phyloP scores from a whole-genome alignment of 208 protist genomes.

The Balamuthia mandrillaris region DNA sequence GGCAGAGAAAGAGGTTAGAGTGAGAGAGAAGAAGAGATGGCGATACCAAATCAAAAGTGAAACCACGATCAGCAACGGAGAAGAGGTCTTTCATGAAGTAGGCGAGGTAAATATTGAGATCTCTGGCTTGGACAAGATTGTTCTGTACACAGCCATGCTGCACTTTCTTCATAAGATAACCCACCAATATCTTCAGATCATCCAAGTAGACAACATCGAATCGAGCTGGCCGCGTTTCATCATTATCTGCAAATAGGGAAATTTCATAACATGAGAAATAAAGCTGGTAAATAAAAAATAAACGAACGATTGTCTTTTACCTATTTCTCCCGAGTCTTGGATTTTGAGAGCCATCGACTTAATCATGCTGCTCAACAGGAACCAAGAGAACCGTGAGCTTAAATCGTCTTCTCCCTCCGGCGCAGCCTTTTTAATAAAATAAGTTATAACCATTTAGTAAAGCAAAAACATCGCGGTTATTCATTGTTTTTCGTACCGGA shows the following conservation, averaged over 20 bases:
- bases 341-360: neutral
- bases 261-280: neutral
- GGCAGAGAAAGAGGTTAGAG: too few species aligned
- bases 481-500: too few species aligned
- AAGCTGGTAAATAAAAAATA: neutral
- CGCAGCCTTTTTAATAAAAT: neutral
- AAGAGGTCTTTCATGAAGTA: conserved; percentile 64
- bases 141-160: too few species aligned
- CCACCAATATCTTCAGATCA: too few species aligned
- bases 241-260: too few species aligned
- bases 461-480: too few species aligned
- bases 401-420: neutral
- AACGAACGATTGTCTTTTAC: neutral
- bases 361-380: neutral
- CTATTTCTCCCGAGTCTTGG: neutral
- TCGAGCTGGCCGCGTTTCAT: too few species aligned
- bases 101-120: conserved; percentile 57
- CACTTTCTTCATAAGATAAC: too few species aligned
- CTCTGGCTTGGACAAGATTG: neutral
- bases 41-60: conserved; percentile 51
- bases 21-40: too few species aligned
- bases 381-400: conserved; percentile 2
- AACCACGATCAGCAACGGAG: conserved; percentile 52
- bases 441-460: too few species aligned
- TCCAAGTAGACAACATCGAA: too few species aligned